Evolutionary conservation across 2,329 filamentous ascomycete genomes (phyloP), one percentile per base, ranked within the genome.

Genomic region (Colletotrichum somersetense): DNA sequence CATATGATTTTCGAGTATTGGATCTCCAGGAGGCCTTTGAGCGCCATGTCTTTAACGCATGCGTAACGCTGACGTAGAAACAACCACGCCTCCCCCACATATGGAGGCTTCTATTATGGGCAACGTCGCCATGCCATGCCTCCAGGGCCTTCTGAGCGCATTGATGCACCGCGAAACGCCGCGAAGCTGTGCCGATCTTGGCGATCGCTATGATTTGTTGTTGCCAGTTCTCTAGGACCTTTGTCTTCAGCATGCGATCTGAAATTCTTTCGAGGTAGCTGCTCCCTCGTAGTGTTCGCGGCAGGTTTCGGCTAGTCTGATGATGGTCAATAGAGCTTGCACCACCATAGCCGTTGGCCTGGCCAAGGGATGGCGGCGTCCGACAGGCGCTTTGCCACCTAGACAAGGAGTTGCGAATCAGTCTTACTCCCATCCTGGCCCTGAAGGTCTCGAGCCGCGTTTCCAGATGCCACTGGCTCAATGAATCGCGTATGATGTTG

Each of bases 171-270:
- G 69, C 66, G 48, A 53, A 65, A 26, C 40, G 55, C n/a, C 66
- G 59, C 30, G 66, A 69, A 14, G 46, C 55, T 42, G 23, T 56
- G 46, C 30, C 56, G 16, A 33, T 30, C 30, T 68, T 68, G 35
- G 46, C 66, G 14, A 42, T 23, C 11, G 55, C 23, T 8, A 16
- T 42, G 42, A 55, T 26, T 61, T 65, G 69, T 33, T 46, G 40
- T 42, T 69, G 66, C 69, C 69, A 72, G 20, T 64, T 55, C 23
- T 57, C 55, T 26, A 72, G 30, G n/a, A 72, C 66, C 48, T 69
- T 72, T 6, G 55, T 61, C 42, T 38, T 59, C 6, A 72, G 66
- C 69, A 72, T 53, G 23, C 59, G 52, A 46, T 72, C 42, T 35
- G 66, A 69, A 42, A 62, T 50, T 2, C n/a, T 38, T 48, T 44